Evolutionary conservation across 177 flowering plant genomes (phyloP).

Genomic region (Tripterygium wilfordii): DNA sequence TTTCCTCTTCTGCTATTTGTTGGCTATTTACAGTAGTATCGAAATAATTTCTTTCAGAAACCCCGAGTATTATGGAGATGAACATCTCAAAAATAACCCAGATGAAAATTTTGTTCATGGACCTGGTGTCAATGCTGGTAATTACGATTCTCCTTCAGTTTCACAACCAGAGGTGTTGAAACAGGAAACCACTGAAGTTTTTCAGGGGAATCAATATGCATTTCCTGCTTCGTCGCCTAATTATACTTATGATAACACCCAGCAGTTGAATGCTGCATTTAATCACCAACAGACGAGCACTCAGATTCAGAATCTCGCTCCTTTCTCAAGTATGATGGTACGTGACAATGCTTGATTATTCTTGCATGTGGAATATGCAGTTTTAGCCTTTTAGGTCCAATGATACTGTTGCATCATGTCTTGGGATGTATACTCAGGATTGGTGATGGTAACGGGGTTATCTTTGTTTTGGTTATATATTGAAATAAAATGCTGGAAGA

Average conservation of each 20-base stretch:
- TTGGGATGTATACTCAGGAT: too few species aligned
- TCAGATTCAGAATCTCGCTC: conserved; percentile 70
- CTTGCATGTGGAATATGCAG: too few species aligned
- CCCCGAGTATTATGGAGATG: conserved; percentile 69
- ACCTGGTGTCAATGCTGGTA: conserved; percentile 29
- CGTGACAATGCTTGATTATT: too few species aligned
- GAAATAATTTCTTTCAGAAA: conserved; percentile 40
- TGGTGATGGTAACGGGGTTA: too few species aligned
- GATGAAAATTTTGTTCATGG: conserved; percentile 50
- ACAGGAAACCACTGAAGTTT: conserved; percentile 47
- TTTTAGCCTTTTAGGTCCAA: too few species aligned
- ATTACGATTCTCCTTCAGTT: conserved; percentile 49
- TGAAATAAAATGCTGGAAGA: too few species aligned
- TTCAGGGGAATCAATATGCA: conserved; percentile 51
- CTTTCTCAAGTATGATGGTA: conserved; percentile 73
- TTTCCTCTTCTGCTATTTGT: too few species aligned
- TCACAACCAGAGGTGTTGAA: conserved; percentile 63
- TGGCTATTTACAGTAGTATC: too few species aligned
- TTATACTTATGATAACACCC: conserved; percentile 53
- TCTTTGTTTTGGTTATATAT: too few species aligned
- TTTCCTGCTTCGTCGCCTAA: conserved; percentile 64
- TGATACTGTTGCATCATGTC: too few species aligned
- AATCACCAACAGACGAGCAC: conserved; percentile 50
- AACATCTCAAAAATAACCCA: conserved; percentile 44
- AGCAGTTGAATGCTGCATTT: conserved; percentile 50